These are phyloP conservation scores for Collybia sp. DNA, from an alignment of 768 basidiomycete species.

Conservation along the genomic window DNA sequence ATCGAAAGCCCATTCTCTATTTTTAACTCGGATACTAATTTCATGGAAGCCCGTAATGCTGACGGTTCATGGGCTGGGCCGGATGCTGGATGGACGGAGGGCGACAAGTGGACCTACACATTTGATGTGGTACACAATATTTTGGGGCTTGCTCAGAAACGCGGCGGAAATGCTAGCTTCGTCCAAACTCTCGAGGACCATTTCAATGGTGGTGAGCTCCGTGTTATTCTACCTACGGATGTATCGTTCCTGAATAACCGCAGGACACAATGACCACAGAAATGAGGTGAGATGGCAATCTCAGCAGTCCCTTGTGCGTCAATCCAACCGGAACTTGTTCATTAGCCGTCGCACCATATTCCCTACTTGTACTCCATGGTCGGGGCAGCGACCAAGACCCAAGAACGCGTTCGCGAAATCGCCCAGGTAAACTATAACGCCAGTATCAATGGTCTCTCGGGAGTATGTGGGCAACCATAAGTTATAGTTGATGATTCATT, in stretches of 20 bases:
- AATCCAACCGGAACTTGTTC: background rate
- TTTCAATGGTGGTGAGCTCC: conserved; percentile 24
- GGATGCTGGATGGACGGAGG: conserved; percentile 78
- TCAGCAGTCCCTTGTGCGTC: background rate
- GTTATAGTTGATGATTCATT: too few species aligned
- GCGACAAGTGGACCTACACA: conserved; percentile 63
- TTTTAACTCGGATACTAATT: conserved; percentile 66
- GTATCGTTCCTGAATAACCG: too few species aligned
- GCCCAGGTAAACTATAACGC: conserved; percentile 61
- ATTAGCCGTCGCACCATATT: conserved; percentile 79
- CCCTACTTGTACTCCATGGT: conserved; percentile 78
- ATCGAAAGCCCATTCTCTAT: conserved; percentile 53
- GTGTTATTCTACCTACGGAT: too few species aligned
- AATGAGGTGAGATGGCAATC: conserved; percentile 53
- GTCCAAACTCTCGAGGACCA: conserved; percentile 61
- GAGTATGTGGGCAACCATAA: conserved; percentile 35
- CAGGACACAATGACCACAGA: conserved; percentile 75
- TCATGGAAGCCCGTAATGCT: conserved; percentile 76
- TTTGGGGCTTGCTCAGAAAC: conserved; percentile 50
- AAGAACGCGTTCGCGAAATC: conserved; percentile 66
- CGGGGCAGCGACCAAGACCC: conserved; percentile 64
- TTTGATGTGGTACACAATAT: conserved; percentile 75
- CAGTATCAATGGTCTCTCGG: conserved; percentile 65
- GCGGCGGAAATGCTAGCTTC: conserved; percentile 67
- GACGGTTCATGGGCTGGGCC: conserved; percentile 71